Conservation (phyloP, 176 grass and related monocot species). For the Aegilops sharonensis region DNA sequence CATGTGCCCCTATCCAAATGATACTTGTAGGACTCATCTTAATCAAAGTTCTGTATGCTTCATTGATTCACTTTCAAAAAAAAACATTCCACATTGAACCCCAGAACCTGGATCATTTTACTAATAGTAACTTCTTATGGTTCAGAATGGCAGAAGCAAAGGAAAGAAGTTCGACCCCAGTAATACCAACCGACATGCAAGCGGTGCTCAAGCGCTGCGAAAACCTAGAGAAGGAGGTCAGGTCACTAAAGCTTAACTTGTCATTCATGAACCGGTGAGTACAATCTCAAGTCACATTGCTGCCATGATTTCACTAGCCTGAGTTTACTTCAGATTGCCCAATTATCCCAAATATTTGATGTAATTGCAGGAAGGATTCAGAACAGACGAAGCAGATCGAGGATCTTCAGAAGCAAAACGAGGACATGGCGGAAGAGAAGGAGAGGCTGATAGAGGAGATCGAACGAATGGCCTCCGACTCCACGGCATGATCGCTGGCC, state of each 20-base stretch:
- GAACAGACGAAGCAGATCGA: constrained; percentile 78
- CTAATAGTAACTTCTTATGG: not conserved
- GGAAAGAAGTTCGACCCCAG: constrained; percentile 57
- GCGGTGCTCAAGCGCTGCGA: constrained; percentile 62
- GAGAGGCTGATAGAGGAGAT: constrained; percentile 61
- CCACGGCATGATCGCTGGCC: constrained; percentile 17
- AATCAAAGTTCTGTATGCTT: not conserved
- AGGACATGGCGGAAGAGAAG: constrained; percentile 56
- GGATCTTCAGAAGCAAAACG: constrained; percentile 79
- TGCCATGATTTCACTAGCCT: not conserved
- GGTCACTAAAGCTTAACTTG: constrained; percentile 72
- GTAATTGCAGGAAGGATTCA: constrained; percentile 62
- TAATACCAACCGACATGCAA: constrained; percentile 67
- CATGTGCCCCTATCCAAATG: not conserved
- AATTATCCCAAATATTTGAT: not conserved
- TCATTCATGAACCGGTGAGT: constrained; percentile 78
- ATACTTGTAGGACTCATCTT: not conserved
- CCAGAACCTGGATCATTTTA: not conserved
- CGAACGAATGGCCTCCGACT: constrained; percentile 39
- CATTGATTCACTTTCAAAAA: no score
- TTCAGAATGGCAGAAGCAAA: constrained; percentile 85
- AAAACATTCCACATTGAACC: not conserved
- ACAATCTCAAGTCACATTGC: not conserved
- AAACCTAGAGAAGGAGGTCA: constrained; percentile 73
- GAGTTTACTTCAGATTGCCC: not conserved